Conservation (phyloP, 306 rosid genomes). For the Fragaria vesca region DNA sequence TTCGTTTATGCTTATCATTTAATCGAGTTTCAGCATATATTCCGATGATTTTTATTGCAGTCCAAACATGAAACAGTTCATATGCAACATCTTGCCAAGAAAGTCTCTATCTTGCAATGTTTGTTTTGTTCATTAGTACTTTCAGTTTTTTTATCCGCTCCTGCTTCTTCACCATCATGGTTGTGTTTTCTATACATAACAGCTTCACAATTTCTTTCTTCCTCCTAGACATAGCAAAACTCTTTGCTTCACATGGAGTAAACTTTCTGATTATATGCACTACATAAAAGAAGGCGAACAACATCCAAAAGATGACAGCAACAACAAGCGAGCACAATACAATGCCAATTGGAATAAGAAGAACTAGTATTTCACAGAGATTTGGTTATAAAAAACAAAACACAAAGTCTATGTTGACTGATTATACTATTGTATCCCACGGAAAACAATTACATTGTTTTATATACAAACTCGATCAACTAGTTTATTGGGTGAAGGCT, state of each 20-base stretch:
- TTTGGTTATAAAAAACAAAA: background rate
- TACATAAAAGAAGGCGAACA: too few relatives aligned
- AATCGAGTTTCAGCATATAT: background rate
- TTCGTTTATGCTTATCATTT: background rate
- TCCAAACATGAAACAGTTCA: background rate
- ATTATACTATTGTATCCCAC: too few relatives aligned
- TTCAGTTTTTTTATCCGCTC: too few relatives aligned
- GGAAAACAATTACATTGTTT: too few relatives aligned
- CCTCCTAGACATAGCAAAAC: constrained; percentile 23
- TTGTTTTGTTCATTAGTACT: too few relatives aligned
- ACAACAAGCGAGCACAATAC: background rate
- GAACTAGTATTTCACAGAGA: background rate
- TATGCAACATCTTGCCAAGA: background rate
- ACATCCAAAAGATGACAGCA: background rate
- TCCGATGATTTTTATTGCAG: background rate
- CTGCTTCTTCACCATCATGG: background rate
- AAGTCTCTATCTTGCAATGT: too few relatives aligned
- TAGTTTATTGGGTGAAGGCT: background rate
- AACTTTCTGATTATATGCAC: background rate
- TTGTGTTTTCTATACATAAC: background rate
- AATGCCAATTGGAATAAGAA: background rate
- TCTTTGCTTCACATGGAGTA: constrained; percentile 13
- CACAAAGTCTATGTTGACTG: too few relatives aligned
- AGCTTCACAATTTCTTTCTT: constrained; percentile 17
- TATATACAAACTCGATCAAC: background rate